Conservation (phyloP, 2,329 filamentous ascomycete species). For the Aspergillus spinulosporus region DNA sequence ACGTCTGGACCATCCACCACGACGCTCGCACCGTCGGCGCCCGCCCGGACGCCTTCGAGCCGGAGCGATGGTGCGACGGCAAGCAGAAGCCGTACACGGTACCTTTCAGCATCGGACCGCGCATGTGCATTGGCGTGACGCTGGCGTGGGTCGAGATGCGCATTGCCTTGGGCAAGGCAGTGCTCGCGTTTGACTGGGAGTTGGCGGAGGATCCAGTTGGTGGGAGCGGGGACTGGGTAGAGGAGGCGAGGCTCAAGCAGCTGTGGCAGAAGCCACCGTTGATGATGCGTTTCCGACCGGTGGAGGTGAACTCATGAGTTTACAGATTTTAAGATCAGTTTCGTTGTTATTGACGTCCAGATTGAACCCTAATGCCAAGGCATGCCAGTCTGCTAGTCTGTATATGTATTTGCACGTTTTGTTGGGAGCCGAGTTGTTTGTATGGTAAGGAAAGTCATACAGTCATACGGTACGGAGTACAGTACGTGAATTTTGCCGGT, state of each 20-base stretch:
- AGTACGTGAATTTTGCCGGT: too few species aligned
- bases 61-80: not conserved
- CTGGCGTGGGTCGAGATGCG: constrained; percentile 4
- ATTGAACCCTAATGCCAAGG: too few species aligned
- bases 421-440: too few species aligned
- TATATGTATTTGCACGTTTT: too few species aligned
- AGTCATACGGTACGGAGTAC: too few species aligned
- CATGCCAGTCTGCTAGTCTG: too few species aligned
- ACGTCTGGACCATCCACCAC: not conserved
- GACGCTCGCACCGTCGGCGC: not conserved
- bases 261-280: not conserved
- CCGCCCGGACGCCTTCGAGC: not conserved
- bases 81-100: not conserved
- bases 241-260: constrained; percentile 1
- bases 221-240: not conserved
- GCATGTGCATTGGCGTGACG: constrained; percentile 1
- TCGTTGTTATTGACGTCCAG: too few species aligned
- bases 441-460: too few species aligned
- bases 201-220: not conserved
- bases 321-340: too few species aligned
- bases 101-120: not conserved
- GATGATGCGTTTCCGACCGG: not conserved
- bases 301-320: not conserved
- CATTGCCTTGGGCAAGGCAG: not conserved
- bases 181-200: constrained; percentile 1